Conservation (phyloP, 805 yeast genomes). For the Saccharomyces kudriavzevii region DNA sequence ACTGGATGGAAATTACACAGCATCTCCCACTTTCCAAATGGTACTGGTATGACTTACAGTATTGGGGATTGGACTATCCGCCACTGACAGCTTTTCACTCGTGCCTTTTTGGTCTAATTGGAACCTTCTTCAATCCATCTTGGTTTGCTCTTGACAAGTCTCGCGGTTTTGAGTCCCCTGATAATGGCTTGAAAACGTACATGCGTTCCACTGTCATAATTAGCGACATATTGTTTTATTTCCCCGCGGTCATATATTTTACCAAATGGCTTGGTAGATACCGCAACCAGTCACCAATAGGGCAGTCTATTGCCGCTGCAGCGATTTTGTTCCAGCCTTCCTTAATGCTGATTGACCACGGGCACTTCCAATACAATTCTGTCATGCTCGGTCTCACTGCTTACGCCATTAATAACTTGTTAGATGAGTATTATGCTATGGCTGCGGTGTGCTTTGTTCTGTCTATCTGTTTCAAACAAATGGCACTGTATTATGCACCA, state of each 20-base stretch:
- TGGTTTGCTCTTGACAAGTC: constrained; percentile 77
- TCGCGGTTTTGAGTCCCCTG: constrained; percentile 63
- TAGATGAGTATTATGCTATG: constrained; percentile 52
- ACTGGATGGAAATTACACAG: constrained; percentile 90
- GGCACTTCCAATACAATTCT: constrained; percentile 92
- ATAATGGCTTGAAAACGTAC: constrained; percentile 52
- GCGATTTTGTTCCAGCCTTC: constrained; percentile 81
- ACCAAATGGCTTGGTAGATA: constrained; percentile 64
- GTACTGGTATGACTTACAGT: constrained; percentile 83
- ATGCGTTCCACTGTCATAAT: constrained; percentile 76
- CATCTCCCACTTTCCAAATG: constrained; percentile 66
- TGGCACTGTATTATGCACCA: constrained; percentile 91
- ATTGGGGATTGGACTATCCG: constrained; percentile 98
- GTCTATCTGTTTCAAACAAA: constrained; percentile 82
- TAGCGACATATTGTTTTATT: constrained; percentile 65
- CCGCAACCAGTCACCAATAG: constrained; percentile 52
- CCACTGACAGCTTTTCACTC: constrained; percentile 94
- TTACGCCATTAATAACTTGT: constrained; percentile 54
- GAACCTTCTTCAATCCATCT: constrained; percentile 47
- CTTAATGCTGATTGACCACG: constrained; percentile 81
- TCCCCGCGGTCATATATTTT: constrained; percentile 72
- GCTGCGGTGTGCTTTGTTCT: constrained; percentile 74
- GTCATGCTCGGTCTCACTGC: constrained; percentile 88
- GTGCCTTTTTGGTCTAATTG: constrained; percentile 67
- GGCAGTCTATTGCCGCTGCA: constrained; percentile 68